Evolutionary conservation across 805 yeast genomes (phyloP).

Genomic region (Wickerhamomyces mucosus): DNA sequence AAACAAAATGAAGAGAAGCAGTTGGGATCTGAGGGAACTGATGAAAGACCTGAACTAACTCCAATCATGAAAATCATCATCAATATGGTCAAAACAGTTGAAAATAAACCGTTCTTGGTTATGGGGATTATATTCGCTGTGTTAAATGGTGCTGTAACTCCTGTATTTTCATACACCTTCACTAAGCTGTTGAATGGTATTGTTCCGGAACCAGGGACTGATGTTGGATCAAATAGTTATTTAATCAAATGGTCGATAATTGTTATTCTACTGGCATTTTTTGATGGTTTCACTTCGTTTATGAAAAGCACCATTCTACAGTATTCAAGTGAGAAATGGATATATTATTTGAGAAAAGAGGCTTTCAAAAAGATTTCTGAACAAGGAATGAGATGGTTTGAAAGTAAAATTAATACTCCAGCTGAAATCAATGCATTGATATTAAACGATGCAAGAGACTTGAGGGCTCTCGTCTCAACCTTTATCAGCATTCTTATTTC

Average conservation of each 20-base stretch:
- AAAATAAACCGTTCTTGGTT: slow-evolving; percentile 20
- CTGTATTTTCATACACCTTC: slow-evolving; percentile 70
- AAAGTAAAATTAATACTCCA: slow-evolving; percentile 27
- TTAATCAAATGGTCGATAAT: slow-evolving; percentile 58
- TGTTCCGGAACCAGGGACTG: slow-evolving; percentile 32
- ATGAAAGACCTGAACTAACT: slow-evolving; percentile 17
- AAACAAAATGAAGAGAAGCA: slow-evolving; percentile 3
- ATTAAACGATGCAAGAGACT: slow-evolving; percentile 75
- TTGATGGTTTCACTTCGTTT: slow-evolving; percentile 53
- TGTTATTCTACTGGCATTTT: slow-evolving; percentile 50
- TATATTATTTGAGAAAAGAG: slow-evolving; percentile 38
- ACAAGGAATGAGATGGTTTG: slow-evolving; percentile 49
- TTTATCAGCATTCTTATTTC: slow-evolving; percentile 47
- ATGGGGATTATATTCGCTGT: slow-evolving; percentile 48
- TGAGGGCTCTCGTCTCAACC: slow-evolving; percentile 54
- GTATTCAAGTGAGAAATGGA: slow-evolving; percentile 61
- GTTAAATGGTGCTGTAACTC: slow-evolving; percentile 55
- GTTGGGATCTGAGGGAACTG: slow-evolving; percentile 1
- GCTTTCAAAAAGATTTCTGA: slow-evolving; percentile 39
- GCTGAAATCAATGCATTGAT: slow-evolving; percentile 56
- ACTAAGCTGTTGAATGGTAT: slow-evolving; percentile 61
- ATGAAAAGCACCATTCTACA: slow-evolving; percentile 40
- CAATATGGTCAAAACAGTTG: slow-evolving; percentile 21
- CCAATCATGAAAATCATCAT: slow-evolving; percentile 21
- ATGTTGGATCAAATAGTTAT: slow-evolving; percentile 23